Base-by-base conservation (phyloP, 768 basidiomycete species). In the Naganishia kalamii region DNA sequence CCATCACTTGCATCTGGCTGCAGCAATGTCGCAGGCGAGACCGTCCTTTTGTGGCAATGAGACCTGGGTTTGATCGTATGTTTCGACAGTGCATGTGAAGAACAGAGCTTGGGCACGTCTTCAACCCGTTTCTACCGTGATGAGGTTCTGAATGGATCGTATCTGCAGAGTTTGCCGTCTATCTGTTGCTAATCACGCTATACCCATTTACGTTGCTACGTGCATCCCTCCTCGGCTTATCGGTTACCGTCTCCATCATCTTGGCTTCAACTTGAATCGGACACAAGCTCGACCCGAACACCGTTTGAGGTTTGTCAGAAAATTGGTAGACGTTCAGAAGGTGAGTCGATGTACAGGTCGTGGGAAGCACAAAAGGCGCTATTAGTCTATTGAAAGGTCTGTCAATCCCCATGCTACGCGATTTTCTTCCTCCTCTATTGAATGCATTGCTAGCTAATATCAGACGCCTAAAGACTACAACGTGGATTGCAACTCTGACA, bases 141-240 rank as follows among this genome's bases (percentile, higher is more conserved):
- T 4, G 19, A 21, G 25, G 8, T 11, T 62, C 44, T 62, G 15
- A 48, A 30, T 23, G 2, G 19, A 6, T 23, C n/a, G 12, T 12
- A n/a, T 12, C 19, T 13, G 30, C 23, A 62, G 66, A 67, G 59
- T 67, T 67, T 41, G 68, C 63, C 3, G 57, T 61, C n/a, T 68
- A 65, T 32, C 67, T 70, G 1, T 68, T 66, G 71, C 72, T 78
- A 32, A 71, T 76, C 47, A 69, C 74, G 19, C 67, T 78, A 29
- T 78, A 75, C 60, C 71, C 72, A 10, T 70, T 69, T 33, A 73
- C 74, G 0, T 69, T 78, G 41, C 68, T 77, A 4, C 77, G 75
- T 1, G 73, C 75, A 0, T 77, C 77, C 0, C 52, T 76, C 0
- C 71, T 76, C 19, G 77, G 77, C 7, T 57, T 77, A 12, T 46